phyloP scores from a whole-genome alignment of 169 alveolate species.

The Ichthyophthirius multifiliis region DNA sequence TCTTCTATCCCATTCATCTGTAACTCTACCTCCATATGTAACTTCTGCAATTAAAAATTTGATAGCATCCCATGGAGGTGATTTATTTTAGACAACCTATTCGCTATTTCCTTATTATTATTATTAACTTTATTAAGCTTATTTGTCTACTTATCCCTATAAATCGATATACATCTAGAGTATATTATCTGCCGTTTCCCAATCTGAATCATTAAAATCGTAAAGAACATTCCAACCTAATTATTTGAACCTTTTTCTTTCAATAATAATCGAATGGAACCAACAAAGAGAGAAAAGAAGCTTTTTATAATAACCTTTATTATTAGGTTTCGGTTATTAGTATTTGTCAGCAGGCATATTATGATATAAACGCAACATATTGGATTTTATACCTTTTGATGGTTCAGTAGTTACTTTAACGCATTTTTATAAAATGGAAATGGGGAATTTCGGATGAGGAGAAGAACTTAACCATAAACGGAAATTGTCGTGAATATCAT shows the following conservation, averaged over 20 bases:
- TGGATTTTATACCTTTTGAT: slow-evolving; percentile 91
- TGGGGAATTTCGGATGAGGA: slow-evolving; percentile 94
- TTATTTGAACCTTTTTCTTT: slow-evolving; percentile 88
- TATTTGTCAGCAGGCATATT: slow-evolving; percentile 83
- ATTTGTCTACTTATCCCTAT: slow-evolving; percentile 52
- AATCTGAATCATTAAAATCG: slow-evolving; percentile 91
- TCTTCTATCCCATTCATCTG: slow-evolving; percentile 93
- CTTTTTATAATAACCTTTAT: slow-evolving; percentile 75
- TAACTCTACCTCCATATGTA: slow-evolving; percentile 95
- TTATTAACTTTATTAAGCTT: slow-evolving; percentile 19
- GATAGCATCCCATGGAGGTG: slow-evolving; percentile 93
- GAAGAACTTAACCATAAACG: slow-evolving; percentile 93
- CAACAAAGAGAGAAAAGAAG: slow-evolving; percentile 88
- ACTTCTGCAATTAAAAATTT: slow-evolving; percentile 93
- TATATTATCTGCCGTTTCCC: slow-evolving; percentile 91
- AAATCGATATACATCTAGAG: slow-evolving; percentile 89
- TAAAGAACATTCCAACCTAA: slow-evolving; percentile 92
- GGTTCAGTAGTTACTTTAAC: slow-evolving; percentile 94
- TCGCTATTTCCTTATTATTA: slow-evolving; percentile 3
- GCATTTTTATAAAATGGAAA: slow-evolving; percentile 93
- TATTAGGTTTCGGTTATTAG: slow-evolving; percentile 62
- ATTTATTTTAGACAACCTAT: slow-evolving; percentile 56
- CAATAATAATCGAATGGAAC: slow-evolving; percentile 90
- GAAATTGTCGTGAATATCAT: slow-evolving; percentile 90
- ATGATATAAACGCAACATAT: slow-evolving; percentile 87